Evolutionary conservation across 805 yeast genomes (phyloP), one percentile per base, ranked within the genome.

Genomic region (Cyberlindnera maritima): DNA sequence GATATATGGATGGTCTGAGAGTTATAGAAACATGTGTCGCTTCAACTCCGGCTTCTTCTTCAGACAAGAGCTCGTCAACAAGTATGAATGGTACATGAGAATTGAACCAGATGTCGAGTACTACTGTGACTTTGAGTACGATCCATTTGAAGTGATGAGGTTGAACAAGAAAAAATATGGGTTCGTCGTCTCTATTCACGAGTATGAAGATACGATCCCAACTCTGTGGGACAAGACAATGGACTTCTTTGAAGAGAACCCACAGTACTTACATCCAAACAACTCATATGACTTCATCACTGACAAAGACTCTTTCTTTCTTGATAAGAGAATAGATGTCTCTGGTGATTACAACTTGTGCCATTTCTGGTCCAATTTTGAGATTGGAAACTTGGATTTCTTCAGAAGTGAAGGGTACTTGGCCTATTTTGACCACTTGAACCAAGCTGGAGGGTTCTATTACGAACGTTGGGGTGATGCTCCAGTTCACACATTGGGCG

Each of bases 401-500:
- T 88, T 82, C 72, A 73, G 91, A 62, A 71, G 83, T 31, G 77
- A 84, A 37, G 77, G 75, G 26, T 88, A 88, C 64, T 60, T 67
- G 37, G 72, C 70, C 44, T 86, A 74, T 62, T 88, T 87, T 61
- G 76, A 83, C 23, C 70, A 69, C 62, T 71, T 88, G 52, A 88
- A 87, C 63, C 57, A 72, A 26, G 71, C 78, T 17, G 91, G 89
- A 40, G 94, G 94, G 4, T 87, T 88, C 61, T 85, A 85, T 63
- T 84, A 85, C 47, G 96, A 89, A 65, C 69, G 96, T 48, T 90
- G 97, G 97, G 97, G 97, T 14, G 97, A 90, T 67, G 96, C 96
- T 0, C 96, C 96, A 0, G 87, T 89, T 14, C 96, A 89, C 63
- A 72, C 92, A 0, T 70, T 88, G 25, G 96, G 81, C 1, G 81